These are phyloP conservation scores for Rhodomyrtus psidioides DNA, from an alignment of 441 rosid species.

Conservation along the genomic window DNA sequence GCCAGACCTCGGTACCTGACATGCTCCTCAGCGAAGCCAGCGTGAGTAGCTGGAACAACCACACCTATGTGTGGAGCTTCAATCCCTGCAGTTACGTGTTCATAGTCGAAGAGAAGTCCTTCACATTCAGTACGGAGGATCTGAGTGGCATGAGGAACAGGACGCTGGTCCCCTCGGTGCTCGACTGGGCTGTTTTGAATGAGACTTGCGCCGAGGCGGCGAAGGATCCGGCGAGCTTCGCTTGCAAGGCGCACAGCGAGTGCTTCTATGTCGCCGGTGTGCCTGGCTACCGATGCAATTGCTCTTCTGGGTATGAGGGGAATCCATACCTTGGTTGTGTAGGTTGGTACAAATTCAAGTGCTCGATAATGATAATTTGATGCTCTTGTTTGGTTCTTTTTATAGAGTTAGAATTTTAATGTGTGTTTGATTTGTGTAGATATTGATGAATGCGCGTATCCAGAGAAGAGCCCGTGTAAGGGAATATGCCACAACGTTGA, in stretches of 20 bases:
- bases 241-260: neutral
- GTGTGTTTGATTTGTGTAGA: constrained; percentile 5
- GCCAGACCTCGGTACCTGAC: neutral
- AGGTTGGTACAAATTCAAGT: neutral
- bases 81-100: neutral
- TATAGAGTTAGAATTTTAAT: neutral
- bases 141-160: neutral
- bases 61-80: neutral
- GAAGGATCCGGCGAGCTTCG: neutral
- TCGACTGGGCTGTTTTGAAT: neutral
- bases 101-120: neutral
- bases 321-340: constrained; percentile 45
- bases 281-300: constrained; percentile 21
- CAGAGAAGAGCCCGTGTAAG: neutral
- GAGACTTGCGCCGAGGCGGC: rapidly evolving
- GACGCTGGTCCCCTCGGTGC: neutral
- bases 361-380: neutral
- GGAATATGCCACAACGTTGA: neutral
- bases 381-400: neutral
- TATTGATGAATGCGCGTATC: constrained; percentile 15
- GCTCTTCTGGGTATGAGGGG: constrained; percentile 15
- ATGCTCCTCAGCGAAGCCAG: too few relatives aligned
- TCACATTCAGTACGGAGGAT: neutral
- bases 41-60: neutral
- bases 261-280: neutral